These are phyloP conservation scores for Suillus sp. DNA, from an alignment of 768 basidiomycete species.

Conservation along the genomic window DNA sequence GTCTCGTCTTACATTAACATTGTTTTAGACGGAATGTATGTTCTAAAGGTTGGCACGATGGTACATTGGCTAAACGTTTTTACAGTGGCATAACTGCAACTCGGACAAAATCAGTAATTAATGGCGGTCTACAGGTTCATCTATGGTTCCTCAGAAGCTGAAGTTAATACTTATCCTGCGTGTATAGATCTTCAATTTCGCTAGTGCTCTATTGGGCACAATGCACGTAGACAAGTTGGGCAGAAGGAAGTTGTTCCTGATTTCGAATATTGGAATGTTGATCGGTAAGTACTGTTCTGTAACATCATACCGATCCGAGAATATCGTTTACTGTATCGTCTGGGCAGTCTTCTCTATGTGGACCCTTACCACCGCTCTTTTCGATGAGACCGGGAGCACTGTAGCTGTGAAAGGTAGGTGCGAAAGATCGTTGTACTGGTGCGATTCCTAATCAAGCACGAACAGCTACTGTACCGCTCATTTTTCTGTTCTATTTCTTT, in stretches of 20 bases:
- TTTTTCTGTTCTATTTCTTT: constrained; percentile 53
- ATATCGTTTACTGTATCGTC: not conserved
- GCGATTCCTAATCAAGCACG: not conserved
- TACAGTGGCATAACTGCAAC: constrained; percentile 49
- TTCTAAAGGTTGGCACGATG: too few species aligned
- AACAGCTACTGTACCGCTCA: constrained; percentile 62
- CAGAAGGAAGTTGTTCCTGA: constrained; percentile 66
- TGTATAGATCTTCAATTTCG: constrained; percentile 60
- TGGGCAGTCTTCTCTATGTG: constrained; percentile 54
- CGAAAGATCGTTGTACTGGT: not conserved
- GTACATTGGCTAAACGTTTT: not conserved
- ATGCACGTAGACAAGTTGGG: constrained; percentile 69
- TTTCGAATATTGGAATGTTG: constrained; percentile 63
- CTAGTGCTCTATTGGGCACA: constrained; percentile 58
- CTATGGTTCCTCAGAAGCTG: constrained; percentile 1
- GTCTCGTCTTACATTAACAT: constrained; percentile 76
- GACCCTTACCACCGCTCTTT: constrained; percentile 51
- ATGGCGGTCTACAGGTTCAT: constrained; percentile 58
- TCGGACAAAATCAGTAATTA: constrained; percentile 60
- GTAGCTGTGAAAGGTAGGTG: constrained; percentile 34
- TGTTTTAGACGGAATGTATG: constrained; percentile 56
- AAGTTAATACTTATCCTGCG: not conserved
- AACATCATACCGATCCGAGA: not conserved
- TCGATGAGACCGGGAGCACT: constrained; percentile 28
- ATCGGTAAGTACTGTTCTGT: constrained; percentile 39